A percentile compares a stretch with the other conserved stretches of the same genome.
These are phyloP conservation scores for Hortaea werneckii DNA, from an alignment of 2,329 filamentous ascomycete genomes.

Conservation along the genomic window DNA sequence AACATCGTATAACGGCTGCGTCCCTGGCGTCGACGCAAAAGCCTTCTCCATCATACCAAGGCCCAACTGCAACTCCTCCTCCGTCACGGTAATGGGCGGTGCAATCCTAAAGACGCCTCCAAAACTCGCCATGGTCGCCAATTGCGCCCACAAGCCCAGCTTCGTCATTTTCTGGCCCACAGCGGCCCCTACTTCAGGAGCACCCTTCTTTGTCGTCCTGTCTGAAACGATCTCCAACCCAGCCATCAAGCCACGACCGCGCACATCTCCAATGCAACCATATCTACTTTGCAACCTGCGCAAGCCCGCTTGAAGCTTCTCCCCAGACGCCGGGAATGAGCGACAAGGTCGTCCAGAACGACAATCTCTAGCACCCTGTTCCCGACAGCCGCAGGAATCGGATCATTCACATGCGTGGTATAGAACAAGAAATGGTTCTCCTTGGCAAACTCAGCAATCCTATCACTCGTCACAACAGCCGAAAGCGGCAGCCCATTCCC, in stretches of 20 bases:
- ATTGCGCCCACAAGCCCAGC: slow-evolving; percentile 18
- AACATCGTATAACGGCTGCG: slow-evolving; percentile 20
- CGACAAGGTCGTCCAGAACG: slow-evolving; percentile 16
- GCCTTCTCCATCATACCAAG: slow-evolving; percentile 48
- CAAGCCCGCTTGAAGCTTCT: slow-evolving; percentile 15
- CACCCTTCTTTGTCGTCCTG: slow-evolving; percentile 14
- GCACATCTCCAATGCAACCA: slow-evolving; percentile 23
- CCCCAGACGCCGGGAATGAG: slow-evolving; percentile 11
- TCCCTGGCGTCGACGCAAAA: slow-evolving; percentile 37
- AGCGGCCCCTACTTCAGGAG: slow-evolving; percentile 16
- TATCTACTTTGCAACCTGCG: slow-evolving; percentile 15
- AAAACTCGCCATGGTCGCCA: slow-evolving; percentile 19
- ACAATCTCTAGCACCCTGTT: slow-evolving; percentile 24
- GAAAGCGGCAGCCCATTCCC: slow-evolving; percentile 22
- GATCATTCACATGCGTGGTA: slow-evolving; percentile 25
- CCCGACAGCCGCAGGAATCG: slow-evolving; percentile 20
- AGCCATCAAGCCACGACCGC: slow-evolving; percentile 21
- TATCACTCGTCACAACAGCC: slow-evolving; percentile 18
- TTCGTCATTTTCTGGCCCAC: slow-evolving; percentile 15
- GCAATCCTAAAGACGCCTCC: slow-evolving; percentile 22
- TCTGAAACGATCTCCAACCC: slow-evolving; percentile 23
- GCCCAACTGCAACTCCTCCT: slow-evolving; percentile 34
- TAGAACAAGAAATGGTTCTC: slow-evolving; percentile 20
- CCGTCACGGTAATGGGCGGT: slow-evolving; percentile 20
- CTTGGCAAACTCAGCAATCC: slow-evolving; percentile 12